Evolutionary conservation across 495 filamentous ascomycete genomes (phyloP).

Genomic region (Penicillium herquei): DNA sequence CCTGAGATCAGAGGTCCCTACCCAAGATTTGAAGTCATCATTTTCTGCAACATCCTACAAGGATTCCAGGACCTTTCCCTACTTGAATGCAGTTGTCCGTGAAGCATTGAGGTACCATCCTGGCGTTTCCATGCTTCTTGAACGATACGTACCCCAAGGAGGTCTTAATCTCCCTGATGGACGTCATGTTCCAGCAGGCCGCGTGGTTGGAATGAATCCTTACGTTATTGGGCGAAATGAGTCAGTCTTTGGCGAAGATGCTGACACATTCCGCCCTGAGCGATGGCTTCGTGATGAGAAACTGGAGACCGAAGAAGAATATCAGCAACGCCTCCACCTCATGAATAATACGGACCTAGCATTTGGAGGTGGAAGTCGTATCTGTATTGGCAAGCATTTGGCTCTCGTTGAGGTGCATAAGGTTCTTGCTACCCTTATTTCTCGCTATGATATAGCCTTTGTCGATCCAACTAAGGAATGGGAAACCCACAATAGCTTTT

Average conservation of each 20-base stretch:
- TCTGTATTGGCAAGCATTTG: constrained; percentile 56
- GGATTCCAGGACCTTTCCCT: constrained; percentile 47
- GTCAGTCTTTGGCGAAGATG: constrained; percentile 61
- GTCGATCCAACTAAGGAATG: constrained; percentile 42
- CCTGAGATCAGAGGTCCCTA: constrained; percentile 30
- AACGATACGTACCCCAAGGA: constrained; percentile 49
- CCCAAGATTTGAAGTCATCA: constrained; percentile 22
- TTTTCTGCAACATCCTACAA: constrained; percentile 34
- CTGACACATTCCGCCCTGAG: constrained; percentile 60
- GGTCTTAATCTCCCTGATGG: constrained; percentile 52
- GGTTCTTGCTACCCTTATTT: constrained; percentile 49
- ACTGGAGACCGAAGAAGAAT: constrained; percentile 44
- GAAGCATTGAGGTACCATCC: constrained; percentile 61
- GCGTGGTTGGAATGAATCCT: constrained; percentile 50
- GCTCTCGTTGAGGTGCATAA: constrained; percentile 58
- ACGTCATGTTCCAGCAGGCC: constrained; percentile 44
- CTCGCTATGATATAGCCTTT: constrained; percentile 51
- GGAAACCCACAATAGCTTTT: constrained; percentile 51
- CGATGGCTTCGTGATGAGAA: constrained; percentile 58
- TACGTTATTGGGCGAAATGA: constrained; percentile 54
- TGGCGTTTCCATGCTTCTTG: constrained; percentile 51
- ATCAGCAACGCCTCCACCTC: constrained; percentile 40
- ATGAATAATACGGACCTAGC: constrained; percentile 37
- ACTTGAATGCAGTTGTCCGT: constrained; percentile 60
- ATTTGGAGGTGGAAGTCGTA: constrained; percentile 53